phyloP scores from a whole-genome alignment of 768 basidiomycete genomes.

The Tulasnella sp. region DNA sequence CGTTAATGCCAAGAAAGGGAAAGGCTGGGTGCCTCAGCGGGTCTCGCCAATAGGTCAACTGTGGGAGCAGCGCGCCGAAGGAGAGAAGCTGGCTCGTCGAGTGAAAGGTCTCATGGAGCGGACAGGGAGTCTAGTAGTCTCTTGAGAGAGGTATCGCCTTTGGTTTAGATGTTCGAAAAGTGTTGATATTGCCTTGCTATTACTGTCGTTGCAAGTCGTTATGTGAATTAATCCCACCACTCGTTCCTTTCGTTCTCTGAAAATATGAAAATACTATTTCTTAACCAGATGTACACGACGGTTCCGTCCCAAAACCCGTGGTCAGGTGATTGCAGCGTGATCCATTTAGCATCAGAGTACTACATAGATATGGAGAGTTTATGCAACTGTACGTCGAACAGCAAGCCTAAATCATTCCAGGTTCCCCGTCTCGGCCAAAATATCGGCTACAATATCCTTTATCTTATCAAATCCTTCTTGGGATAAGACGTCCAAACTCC shows the following conservation, averaged over 20 bases:
- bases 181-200: not conserved
- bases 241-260: not conserved
- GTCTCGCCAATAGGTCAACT: conserved; percentile 79
- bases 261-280: not conserved
- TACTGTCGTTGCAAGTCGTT: not conserved
- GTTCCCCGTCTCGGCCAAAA: no score
- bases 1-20: conserved; percentile 33
- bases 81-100: conserved; percentile 62
- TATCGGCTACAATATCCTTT: conserved; percentile 38
- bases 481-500: conserved; percentile 42
- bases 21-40: conserved; percentile 77
- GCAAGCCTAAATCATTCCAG: no score
- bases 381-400: no score
- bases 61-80: conserved; percentile 69
- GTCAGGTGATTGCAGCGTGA: no score
- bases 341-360: no score
- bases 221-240: not conserved
- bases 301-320: no score
- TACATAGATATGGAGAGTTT: no score
- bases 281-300: not conserved
- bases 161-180: no score
- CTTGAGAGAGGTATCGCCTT: not conserved
- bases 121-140: not conserved
- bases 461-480: conserved; percentile 39
- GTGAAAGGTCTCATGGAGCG: conserved; percentile 55